Conservation (phyloP, 257 asterid species). For the Nicotiana undulata region DNA sequence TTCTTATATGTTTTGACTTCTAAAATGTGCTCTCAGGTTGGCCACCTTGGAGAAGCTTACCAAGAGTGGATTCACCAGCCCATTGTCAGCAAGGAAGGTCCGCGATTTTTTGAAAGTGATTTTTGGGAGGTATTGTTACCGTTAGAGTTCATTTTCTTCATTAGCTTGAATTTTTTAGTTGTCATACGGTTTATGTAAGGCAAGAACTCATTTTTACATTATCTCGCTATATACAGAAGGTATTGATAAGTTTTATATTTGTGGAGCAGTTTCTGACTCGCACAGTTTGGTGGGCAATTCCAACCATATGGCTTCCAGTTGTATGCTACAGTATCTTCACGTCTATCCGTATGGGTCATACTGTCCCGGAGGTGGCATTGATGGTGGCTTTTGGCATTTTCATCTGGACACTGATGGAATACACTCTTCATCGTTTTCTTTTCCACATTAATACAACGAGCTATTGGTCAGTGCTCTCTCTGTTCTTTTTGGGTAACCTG, state of each 20-base stretch:
- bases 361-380: conserved; percentile 33
- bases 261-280: conserved; percentile 53
- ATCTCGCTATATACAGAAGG: neutral
- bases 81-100: conserved; percentile 53
- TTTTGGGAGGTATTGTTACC: conserved; percentile 41
- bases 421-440: conserved; percentile 61
- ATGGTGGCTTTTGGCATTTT: conserved; percentile 37
- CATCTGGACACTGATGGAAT: conserved; percentile 68
- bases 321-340: conserved; percentile 31
- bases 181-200: neutral
- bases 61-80: conserved; percentile 80
- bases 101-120: conserved; percentile 41
- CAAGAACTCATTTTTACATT: neutral
- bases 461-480: conserved; percentile 38
- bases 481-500: neutral
- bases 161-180: conserved; percentile 2
- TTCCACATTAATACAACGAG: conserved; percentile 61
- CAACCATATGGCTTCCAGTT: conserved; percentile 68
- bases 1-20: neutral
- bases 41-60: conserved; percentile 78
- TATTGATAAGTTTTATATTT: neutral
- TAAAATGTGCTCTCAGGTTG: conserved; percentile 39
- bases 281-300: conserved; percentile 71
- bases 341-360: conserved; percentile 33
- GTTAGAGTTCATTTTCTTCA: neutral